A percentile compares a stretch with the other conserved stretches of the same genome.
Evolutionary conservation across 768 basidiomycete genomes (phyloP).

Genomic region (Serpula lacrymans): DNA sequence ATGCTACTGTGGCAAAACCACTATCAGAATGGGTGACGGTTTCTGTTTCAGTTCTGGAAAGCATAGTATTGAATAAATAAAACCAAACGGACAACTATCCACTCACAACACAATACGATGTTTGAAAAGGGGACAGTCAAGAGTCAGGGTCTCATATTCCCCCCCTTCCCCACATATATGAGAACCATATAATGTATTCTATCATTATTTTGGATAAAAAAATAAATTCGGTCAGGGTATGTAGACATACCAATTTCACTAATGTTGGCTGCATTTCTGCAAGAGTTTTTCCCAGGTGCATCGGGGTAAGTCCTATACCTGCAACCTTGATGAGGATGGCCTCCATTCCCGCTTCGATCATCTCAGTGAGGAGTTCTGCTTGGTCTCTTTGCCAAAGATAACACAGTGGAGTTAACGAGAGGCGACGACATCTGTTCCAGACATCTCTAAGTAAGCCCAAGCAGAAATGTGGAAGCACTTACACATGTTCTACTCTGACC

Average conservation of each 20-base stretch:
- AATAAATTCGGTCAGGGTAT: not conserved
- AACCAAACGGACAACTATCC: not conserved
- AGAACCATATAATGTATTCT: conserved; percentile 82
- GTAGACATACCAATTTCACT: conserved; percentile 56
- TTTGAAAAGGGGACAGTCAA: conserved; percentile 89
- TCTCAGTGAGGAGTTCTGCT: conserved; percentile 77
- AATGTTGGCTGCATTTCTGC: conserved; percentile 72
- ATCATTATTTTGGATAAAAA: conserved; percentile 1
- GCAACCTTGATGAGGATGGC: conserved; percentile 93
- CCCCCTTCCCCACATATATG: conserved; percentile 98
- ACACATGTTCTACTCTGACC: conserved; percentile 98
- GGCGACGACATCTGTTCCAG: conserved; percentile 64
- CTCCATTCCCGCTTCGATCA: conserved; percentile 77
- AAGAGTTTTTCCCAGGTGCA: conserved; percentile 78
- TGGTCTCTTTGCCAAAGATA: conserved; percentile 97
- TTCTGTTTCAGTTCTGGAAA: conserved; percentile 63
- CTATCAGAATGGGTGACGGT: conserved; percentile 76
- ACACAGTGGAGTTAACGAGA: conserved; percentile 74
- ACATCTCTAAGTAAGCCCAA: conserved; percentile 1
- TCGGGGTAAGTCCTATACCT: conserved; percentile 78
- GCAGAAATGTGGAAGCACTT: conserved; percentile 20
- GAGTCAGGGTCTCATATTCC: conserved; percentile 93
- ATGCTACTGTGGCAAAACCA: conserved; percentile 89
- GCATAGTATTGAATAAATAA: not conserved
- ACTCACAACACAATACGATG: conserved; percentile 66